Percentiles rank a stretch among this genome's conserved stretches.
Conservation (phyloP, 257 asterid species). For the Solanum chilense region DNA sequence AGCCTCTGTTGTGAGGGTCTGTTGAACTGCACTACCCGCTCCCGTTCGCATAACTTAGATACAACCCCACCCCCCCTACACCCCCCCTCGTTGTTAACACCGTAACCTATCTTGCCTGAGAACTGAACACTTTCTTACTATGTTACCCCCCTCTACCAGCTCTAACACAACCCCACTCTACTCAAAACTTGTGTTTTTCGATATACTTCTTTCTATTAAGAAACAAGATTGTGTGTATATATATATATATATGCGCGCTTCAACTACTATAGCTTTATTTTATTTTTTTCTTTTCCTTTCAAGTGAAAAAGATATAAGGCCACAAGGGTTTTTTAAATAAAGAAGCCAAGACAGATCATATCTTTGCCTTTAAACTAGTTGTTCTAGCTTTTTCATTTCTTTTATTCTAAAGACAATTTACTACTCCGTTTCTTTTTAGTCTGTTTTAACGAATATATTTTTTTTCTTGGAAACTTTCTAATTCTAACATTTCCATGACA, state of each 20-base stretch:
- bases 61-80: slow-evolving; percentile 44
- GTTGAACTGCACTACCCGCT: slow-evolving; percentile 43
- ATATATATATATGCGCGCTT: background rate
- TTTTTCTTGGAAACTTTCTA: too few species aligned
- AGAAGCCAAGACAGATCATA: background rate
- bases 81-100: slow-evolving; percentile 9
- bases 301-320: background rate
- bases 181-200: background rate
- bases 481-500: too few species aligned
- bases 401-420: background rate
- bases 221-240: background rate
- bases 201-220: background rate
- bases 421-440: background rate
- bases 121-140: background rate
- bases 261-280: background rate
- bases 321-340: background rate
- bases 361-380: background rate
- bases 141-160: background rate
- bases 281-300: background rate
- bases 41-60: slow-evolving; percentile 81
- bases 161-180: background rate
- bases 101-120: background rate
- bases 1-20: slow-evolving; percentile 89
- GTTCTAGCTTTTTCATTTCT: background rate
- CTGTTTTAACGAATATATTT: too few species aligned